Percentiles rank a stretch among this genome's conserved stretches.
phyloP scores from a whole-genome alignment of 2,329 filamentous ascomycete genomes.

The Westerdykella sp. region DNA sequence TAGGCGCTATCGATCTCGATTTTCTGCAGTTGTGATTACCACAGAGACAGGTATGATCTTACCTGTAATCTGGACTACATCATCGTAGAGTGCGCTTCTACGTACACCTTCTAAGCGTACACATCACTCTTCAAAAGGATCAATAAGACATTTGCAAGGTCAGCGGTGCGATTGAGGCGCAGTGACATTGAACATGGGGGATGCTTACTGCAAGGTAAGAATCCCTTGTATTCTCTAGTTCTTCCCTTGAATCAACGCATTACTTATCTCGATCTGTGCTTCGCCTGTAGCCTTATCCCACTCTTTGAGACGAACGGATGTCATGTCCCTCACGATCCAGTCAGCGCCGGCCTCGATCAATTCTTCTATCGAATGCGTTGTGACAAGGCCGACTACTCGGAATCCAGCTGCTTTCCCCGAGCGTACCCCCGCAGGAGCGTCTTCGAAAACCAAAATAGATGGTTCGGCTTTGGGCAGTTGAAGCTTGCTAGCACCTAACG shows the following conservation, averaged over 20 bases:
- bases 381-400: slow-evolving; percentile 75
- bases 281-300: slow-evolving; percentile 50
- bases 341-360: slow-evolving; percentile 72
- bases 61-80: no score
- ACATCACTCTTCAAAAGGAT: no score
- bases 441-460: slow-evolving; percentile 71
- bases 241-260: slow-evolving; percentile 44
- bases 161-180: no score
- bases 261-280: slow-evolving; percentile 61
- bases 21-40: no score
- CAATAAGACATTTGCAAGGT: no score
- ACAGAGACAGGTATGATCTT: no score
- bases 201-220: background rate
- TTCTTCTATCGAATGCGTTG: slow-evolving; percentile 70
- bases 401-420: slow-evolving; percentile 83
- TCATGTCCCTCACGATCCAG: slow-evolving; percentile 77
- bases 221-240: slow-evolving; percentile 9
- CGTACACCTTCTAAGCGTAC: no score
- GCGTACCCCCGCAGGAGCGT: slow-evolving; percentile 77
- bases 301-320: slow-evolving; percentile 60
- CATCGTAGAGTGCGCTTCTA: no score
- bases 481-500: slow-evolving; percentile 39
- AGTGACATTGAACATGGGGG: background rate
- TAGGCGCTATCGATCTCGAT: no score
- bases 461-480: slow-evolving; percentile 36